Evolutionary conservation across 306 rosid genomes (phyloP), one percentile per base, ranked within the genome.

Genomic region (Acmispon strigosus): DNA sequence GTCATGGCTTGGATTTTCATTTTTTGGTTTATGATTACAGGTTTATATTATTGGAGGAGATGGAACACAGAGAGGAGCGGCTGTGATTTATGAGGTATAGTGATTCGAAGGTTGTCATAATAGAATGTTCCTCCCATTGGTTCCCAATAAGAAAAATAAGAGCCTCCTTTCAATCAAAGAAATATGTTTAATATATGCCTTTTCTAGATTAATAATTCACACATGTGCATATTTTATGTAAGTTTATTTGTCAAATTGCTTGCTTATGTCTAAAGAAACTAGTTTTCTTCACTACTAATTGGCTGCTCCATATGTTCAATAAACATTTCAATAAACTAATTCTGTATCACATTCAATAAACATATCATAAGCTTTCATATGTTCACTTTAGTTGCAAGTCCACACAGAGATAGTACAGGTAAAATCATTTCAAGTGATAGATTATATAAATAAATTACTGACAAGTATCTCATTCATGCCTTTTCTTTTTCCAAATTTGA

Each of bases 1-100:
- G 72, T 18, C 20, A n/a, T 64, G 53, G 36, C 42, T 60, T 79
- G 66, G 78, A 15, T 75, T 49, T 70, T 70, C 18, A 67, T 51
- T 75, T 32, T 53, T 60, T 58, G 54, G 47, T 48, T 37, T 72
- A 45, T 53, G 69, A 14, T 61, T 75, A 34, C 86, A 94, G 97
- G 97, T 94, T 83, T 91, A 87, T 75, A 89, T 94, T 51, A 87
- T 94, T 78, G 99, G 99, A 77, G 99, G 99, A 70, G 97, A 94
- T 77, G 99, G 99, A 84, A 94, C 99, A 42, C 96, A 90, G 74
- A 89, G 63, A 76, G 99, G 99, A 37, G 99, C 97, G 4, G 62
- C 97, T 61, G 91, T 86, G 29, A 94, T 94, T 77, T 91, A 74
- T 59, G 99, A 94, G 99, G 98, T 94, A 84, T 66, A 41, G 65